Conservation (phyloP, 2,329 filamentous ascomycete species). For the Parascedosporium putredinis region DNA sequence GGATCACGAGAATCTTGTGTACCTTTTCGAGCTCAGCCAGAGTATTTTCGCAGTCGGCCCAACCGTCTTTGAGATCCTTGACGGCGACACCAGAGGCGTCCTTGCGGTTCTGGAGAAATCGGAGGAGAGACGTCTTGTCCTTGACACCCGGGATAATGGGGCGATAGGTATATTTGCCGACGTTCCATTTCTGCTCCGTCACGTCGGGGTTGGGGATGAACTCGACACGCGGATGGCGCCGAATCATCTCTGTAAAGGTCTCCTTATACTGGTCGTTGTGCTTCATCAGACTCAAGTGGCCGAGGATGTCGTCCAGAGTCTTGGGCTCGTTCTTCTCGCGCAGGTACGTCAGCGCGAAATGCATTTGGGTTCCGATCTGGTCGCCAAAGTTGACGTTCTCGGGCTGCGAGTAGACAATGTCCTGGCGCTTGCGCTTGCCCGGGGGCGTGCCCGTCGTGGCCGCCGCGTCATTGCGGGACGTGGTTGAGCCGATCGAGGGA, state of each 20-base stretch:
- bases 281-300: constrained; percentile 64
- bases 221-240: constrained; percentile 49
- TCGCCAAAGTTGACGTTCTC: constrained; percentile 64
- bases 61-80: constrained; percentile 91
- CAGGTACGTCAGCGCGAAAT: constrained; percentile 77
- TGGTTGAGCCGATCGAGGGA: constrained; percentile 43
- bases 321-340: constrained; percentile 61
- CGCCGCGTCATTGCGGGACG: constrained; percentile 38
- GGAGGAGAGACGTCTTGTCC: constrained; percentile 65
- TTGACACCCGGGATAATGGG: constrained; percentile 74
- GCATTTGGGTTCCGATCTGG: constrained; percentile 78
- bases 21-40: constrained; percentile 69
- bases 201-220: constrained; percentile 47
- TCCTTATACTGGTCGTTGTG: constrained; percentile 51
- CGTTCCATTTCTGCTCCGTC: constrained; percentile 55
- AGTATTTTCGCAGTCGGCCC: constrained; percentile 71
- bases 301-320: constrained; percentile 65
- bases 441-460: constrained; percentile 32
- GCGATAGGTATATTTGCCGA: constrained; percentile 70
- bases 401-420: constrained; percentile 64
- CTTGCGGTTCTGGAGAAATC: constrained; percentile 69
- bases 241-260: constrained; percentile 57
- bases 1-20: constrained; percentile 72
- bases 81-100: constrained; percentile 74
- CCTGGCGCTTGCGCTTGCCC: constrained; percentile 47